Percentiles rank a stretch among this genome's conserved stretches.
Conservation (phyloP, 2,329 filamentous ascomycete species). For the Curvularia verruculosa region DNA sequence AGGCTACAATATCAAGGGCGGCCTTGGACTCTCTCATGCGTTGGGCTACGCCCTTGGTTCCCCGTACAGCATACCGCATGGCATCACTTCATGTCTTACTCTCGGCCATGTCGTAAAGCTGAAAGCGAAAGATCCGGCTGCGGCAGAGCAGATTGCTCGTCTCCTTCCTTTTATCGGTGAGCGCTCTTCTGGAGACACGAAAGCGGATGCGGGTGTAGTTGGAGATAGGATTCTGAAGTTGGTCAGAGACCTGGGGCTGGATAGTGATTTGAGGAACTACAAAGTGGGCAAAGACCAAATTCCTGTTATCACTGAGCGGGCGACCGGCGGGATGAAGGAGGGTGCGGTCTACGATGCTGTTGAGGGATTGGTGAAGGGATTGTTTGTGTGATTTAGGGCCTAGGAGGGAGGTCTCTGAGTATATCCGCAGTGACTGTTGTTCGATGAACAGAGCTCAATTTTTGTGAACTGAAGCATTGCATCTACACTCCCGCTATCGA, state of each 20-base stretch:
- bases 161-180: constrained; percentile 54
- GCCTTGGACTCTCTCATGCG: constrained; percentile 56
- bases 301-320: constrained; percentile 52
- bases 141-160: constrained; percentile 55
- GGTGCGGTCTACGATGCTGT: constrained; percentile 54
- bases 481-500: background rate
- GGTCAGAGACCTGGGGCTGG: constrained; percentile 53
- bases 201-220: constrained; percentile 53
- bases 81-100: constrained; percentile 62
- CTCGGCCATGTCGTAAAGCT: constrained; percentile 61
- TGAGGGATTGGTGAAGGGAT: constrained; percentile 50
- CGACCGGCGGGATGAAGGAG: constrained; percentile 52
- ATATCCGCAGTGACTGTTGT: too few relatives aligned
- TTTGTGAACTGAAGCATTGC: background rate
- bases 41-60: constrained; percentile 61
- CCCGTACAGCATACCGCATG: constrained; percentile 63
- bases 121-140: constrained; percentile 54
- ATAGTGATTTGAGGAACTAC: constrained; percentile 55
- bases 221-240: constrained; percentile 53
- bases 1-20: constrained; percentile 58
- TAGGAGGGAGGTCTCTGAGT: background rate
- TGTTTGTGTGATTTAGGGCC: constrained; percentile 40
- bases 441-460: too few relatives aligned
- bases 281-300: constrained; percentile 52
- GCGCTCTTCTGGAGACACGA: constrained; percentile 47